Percentiles rank a stretch among this genome's conserved stretches.
These are phyloP conservation scores for Eragrostis nindensis DNA, from an alignment of 176 grass and related monocot genomes.

Conservation along the genomic window DNA sequence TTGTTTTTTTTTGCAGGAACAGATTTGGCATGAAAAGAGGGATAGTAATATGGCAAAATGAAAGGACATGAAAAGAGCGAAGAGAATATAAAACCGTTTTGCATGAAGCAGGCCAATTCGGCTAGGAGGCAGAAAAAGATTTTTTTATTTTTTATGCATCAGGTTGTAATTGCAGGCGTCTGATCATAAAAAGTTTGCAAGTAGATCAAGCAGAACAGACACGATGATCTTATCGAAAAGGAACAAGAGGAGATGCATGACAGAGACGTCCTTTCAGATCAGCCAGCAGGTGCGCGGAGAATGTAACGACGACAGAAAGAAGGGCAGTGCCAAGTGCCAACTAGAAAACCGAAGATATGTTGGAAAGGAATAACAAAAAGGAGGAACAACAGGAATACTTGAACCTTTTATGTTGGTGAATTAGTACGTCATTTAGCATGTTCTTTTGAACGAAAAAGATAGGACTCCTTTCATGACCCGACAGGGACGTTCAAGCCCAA, in stretches of 20 bases:
- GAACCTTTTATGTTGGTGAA: conserved; percentile 41
- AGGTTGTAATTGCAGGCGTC: too few species aligned
- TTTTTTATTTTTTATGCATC: too few species aligned
- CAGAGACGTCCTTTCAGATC: conserved; percentile 33
- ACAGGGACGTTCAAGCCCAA: conserved; percentile 27
- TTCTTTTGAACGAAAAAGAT: conserved; percentile 31
- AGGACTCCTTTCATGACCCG: conserved; percentile 26
- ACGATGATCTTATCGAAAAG: conserved; percentile 12
- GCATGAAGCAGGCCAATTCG: not conserved
- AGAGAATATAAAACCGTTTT: too few species aligned
- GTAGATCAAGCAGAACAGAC: conserved; percentile 24
- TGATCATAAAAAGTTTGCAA: not conserved
- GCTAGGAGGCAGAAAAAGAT: not conserved
- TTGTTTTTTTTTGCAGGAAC: not conserved
- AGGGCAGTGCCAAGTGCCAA: conserved; percentile 16
- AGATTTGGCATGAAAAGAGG: not conserved
- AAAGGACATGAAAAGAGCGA: too few species aligned
- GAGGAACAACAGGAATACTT: conserved; percentile 53
- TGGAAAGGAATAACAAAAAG: conserved; percentile 39
- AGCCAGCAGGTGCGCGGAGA: conserved; percentile 1
- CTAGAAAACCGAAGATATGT: conserved; percentile 53
- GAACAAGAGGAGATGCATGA: conserved; percentile 29
- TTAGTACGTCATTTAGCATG: conserved; percentile 29
- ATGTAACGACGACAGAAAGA: conserved; percentile 36
- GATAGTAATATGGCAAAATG: not conserved